These are phyloP conservation scores for Blastobotrys niveus DNA, from an alignment of 1,139 yeast genomes.

Conservation along the genomic window DNA sequence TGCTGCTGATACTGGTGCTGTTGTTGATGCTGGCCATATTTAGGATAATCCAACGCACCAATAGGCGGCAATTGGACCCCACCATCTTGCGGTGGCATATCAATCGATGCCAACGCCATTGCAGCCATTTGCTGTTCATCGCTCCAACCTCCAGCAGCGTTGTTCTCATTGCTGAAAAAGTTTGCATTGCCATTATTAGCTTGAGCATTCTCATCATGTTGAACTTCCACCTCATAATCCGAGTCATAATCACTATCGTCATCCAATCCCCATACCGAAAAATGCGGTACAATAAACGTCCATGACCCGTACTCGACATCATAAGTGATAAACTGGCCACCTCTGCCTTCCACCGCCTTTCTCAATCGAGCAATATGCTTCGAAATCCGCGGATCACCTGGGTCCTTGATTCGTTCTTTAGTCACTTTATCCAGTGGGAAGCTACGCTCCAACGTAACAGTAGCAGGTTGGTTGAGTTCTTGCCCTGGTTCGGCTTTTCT, in stretches of 20 bases:
- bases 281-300: constrained; percentile 84
- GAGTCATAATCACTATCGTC: constrained; percentile 51
- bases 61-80: no score
- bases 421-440: constrained; percentile 32
- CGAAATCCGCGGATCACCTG: constrained; percentile 41
- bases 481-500: constrained; percentile 60
- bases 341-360: constrained; percentile 47
- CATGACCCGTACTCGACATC: constrained; percentile 72
- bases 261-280: constrained; percentile 87
- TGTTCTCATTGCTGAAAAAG: constrained; percentile 1
- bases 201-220: constrained; percentile 4
- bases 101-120: no score
- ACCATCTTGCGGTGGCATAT: no score
- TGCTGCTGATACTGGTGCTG: no score
- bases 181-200: no score
- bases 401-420: constrained; percentile 37
- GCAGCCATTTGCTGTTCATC: no score
- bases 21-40: no score
- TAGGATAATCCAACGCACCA: no score
- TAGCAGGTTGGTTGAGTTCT: constrained; percentile 81
- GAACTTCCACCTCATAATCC: constrained; percentile 36
- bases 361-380: constrained; percentile 41
- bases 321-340: constrained; percentile 74
- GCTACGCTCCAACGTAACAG: constrained; percentile 65
- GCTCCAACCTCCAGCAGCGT: no score